Conservation (phyloP, 2,329 filamentous ascomycete species). For the Xylariales sp. region DNA sequence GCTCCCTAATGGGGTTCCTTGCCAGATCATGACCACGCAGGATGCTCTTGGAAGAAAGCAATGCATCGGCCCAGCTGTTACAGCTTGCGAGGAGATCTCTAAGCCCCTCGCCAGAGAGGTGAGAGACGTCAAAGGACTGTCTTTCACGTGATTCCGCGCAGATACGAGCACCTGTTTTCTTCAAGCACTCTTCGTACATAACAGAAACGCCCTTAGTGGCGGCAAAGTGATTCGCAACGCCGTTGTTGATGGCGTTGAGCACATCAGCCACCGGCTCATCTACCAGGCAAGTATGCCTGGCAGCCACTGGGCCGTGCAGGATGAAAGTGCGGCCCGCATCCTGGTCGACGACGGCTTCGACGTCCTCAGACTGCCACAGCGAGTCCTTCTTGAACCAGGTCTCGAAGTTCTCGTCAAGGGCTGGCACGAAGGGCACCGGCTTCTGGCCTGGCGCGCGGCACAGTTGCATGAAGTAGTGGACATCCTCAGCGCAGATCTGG, state of each 20-base stretch:
- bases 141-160: no score
- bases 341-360: conserved; percentile 28
- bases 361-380: conserved; percentile 31
- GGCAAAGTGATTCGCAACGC: conserved; percentile 12
- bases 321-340: conserved; percentile 28
- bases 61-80: conserved; percentile 7
- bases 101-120: conserved; percentile 34
- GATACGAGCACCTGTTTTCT: no score
- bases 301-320: conserved; percentile 30
- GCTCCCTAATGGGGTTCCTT: conserved; percentile 7
- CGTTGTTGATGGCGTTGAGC: conserved; percentile 16
- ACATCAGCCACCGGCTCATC: conserved; percentile 23
- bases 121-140: neutral
- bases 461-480: conserved; percentile 22
- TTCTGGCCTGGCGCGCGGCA: conserved; percentile 26
- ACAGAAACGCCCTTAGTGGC: no score
- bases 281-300: conserved; percentile 13
- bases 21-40: conserved; percentile 6
- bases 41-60: conserved; percentile 6
- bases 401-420: conserved; percentile 29
- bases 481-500: conserved; percentile 15
- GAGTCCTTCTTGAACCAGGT: conserved; percentile 35
- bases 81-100: neutral
- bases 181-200: no score
- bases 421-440: conserved; percentile 29